These are phyloP conservation scores for Neopestalotiopsis rosae DNA, from an alignment of 2,329 filamentous ascomycete genomes.

Conservation along the genomic window DNA sequence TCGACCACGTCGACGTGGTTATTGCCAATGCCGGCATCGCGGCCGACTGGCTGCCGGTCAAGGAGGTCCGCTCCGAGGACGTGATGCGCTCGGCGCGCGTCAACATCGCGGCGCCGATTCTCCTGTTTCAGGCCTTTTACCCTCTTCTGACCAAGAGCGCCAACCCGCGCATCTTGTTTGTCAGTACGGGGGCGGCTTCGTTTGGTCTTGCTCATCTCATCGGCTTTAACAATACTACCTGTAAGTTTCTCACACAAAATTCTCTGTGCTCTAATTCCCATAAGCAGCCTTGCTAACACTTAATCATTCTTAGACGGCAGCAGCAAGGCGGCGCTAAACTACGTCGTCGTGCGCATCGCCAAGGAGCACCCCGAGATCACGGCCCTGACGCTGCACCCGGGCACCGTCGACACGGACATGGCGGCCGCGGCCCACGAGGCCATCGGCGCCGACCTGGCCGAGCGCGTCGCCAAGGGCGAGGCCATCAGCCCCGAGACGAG, in stretches of 20 bases:
- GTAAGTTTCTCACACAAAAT: background rate
- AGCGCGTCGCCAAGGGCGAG: conserved; percentile 24
- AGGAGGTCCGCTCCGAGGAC: conserved; percentile 33
- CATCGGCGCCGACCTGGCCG: conserved; percentile 21
- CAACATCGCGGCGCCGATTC: conserved; percentile 37
- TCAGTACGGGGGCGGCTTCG: conserved; percentile 34
- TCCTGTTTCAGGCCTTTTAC: conserved; percentile 38
- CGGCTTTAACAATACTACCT: conserved; percentile 22
- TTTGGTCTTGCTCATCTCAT: conserved; percentile 26
- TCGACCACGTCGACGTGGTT: conserved; percentile 40
- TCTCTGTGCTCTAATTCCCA: too few relatives aligned
- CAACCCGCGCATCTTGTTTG: conserved; percentile 36
- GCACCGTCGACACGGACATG: conserved; percentile 17
- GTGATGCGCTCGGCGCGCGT: conserved; percentile 29
- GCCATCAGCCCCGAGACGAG: conserved; percentile 24
- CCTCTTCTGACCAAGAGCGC: conserved; percentile 36
- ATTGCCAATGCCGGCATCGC: conserved; percentile 41
- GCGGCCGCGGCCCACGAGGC: background rate
- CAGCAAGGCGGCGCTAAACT: conserved; percentile 8
- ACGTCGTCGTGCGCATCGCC: conserved; percentile 21
- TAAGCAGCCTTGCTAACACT: conserved; percentile 14
- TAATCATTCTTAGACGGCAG: background rate
- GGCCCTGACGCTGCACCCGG: conserved; percentile 22
- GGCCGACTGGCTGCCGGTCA: conserved; percentile 27
- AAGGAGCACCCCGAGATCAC: conserved; percentile 23